Evolutionary conservation across 345 rosid genomes (phyloP), one percentile per base, ranked within the genome.

Genomic region (Cardamine occulta): DNA sequence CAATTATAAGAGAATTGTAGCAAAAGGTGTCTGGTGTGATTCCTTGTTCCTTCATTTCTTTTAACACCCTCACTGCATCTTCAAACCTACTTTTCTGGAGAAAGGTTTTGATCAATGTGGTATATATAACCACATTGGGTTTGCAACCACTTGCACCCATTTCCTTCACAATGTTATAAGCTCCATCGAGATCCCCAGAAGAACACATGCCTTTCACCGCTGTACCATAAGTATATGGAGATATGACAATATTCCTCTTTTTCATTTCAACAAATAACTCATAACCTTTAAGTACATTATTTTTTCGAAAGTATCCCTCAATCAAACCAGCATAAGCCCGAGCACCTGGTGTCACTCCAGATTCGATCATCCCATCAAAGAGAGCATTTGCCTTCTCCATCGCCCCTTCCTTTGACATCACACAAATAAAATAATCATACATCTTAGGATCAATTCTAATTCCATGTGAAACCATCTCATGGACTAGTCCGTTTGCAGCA

Each of bases 1-100:
- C 98, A 72, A 79, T 81, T 68, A 93, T 89, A 44, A 88, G 68
- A 51, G 88, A 81, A 79, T 91, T 89, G 67, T 88, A 93, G 78
- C 94, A 91, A 71, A 86, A 83, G 8, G 81, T 81, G 74, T 93
- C 97, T 39, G 93, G 94, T 35, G 70, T 12, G 65, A 85, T 70
- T 56, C 94, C 89, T 45, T 73, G 73, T 44, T 72, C 84, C 68
- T 79, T 80, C 98, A 93, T 89, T 75, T 75, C 78, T 65, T 83
- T 79, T n/a, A 91, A 66, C 74, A 83, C 70, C 72, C 77, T 75
- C 66, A 60, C 59, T 48, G 90, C 96, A 44, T 89, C 94, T 45
- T 78, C 86, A 65, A 80, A 73, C 68, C 72, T 85, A 70, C 88
- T 76, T 48, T 83, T 79, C 80, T 78, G 81, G 18, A 87, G 81